phyloP scores from a whole-genome alignment of 2,329 filamentous ascomycete species.

The Pseudocercospora musae region DNA sequence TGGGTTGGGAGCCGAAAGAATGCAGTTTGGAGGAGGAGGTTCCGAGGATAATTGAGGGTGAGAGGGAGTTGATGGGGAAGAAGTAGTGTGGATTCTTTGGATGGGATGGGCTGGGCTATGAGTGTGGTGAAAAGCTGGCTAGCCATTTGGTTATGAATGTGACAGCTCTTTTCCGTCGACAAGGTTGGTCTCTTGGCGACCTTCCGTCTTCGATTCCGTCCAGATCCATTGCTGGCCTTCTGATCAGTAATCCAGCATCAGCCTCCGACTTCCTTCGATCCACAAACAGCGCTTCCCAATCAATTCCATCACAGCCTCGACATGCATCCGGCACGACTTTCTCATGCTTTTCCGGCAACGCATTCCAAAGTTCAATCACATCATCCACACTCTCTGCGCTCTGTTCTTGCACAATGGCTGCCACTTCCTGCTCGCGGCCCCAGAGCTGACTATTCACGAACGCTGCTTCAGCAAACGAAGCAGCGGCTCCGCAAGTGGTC shows the following conservation, averaged over 20 bases:
- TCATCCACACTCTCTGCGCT: conserved; percentile 10
- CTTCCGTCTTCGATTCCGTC: not conserved
- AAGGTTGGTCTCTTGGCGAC: not conserved
- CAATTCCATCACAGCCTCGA: not conserved
- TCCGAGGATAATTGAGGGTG: conserved; percentile 31
- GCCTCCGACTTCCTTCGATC: not conserved
- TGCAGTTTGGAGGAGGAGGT: conserved; percentile 28
- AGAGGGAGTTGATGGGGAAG: conserved; percentile 22
- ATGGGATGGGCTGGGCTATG: no score
- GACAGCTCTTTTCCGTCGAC: not conserved
- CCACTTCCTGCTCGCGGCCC: conserved; percentile 19
- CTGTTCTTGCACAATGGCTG: conserved; percentile 16
- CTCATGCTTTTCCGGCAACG: not conserved
- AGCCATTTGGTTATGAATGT: not conserved
- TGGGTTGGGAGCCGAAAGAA: conserved; percentile 58
- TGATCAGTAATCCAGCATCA: not conserved
- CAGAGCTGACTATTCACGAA: conserved; percentile 11
- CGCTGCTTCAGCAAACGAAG: conserved; percentile 1
- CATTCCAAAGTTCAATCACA: conserved; percentile 17
- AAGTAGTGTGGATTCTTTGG: not conserved
- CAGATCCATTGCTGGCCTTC: not conserved
- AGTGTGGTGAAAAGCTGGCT: not conserved
- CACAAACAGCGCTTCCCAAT: not conserved
- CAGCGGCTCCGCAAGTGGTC: not conserved
- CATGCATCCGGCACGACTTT: conserved; percentile 6